Conservation (phyloP, 2,329 filamentous ascomycete genomes). For the Sclerotinia subarctica region DNA sequence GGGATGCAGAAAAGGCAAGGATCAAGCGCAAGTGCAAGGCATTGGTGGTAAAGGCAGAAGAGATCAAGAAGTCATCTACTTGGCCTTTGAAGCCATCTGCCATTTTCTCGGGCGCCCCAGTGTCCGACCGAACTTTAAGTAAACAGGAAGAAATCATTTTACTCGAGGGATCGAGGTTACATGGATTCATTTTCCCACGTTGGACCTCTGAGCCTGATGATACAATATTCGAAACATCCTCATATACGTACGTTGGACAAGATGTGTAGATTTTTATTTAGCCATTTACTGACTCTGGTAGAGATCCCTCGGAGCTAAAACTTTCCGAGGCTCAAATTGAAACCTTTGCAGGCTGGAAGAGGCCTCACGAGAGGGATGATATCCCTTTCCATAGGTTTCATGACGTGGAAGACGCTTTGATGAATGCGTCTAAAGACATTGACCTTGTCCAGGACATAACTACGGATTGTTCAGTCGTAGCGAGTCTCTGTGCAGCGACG, state of each 20-base stretch:
- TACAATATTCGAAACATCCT: slow-evolving; percentile 56
- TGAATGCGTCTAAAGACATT: slow-evolving; percentile 56
- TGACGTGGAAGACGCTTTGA: slow-evolving; percentile 43
- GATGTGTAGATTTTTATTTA: neutral
- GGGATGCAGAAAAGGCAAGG: slow-evolving; percentile 60
- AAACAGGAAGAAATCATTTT: slow-evolving; percentile 74
- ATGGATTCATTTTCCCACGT: slow-evolving; percentile 79
- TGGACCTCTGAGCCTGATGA: slow-evolving; percentile 67
- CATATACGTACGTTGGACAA: slow-evolving; percentile 55
- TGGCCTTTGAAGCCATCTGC: slow-evolving; percentile 30
- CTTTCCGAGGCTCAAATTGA: slow-evolving; percentile 71
- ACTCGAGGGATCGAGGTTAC: slow-evolving; percentile 72
- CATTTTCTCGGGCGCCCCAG: slow-evolving; percentile 38
- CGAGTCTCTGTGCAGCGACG: slow-evolving; percentile 82
- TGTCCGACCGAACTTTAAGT: slow-evolving; percentile 58
- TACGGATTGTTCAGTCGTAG: slow-evolving; percentile 95
- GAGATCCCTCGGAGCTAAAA: slow-evolving; percentile 65
- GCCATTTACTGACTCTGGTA: slow-evolving; percentile 41
- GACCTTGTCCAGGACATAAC: slow-evolving; percentile 95
- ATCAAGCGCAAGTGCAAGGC: slow-evolving; percentile 66
- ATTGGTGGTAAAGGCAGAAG: slow-evolving; percentile 69
- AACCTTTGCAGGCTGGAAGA: slow-evolving; percentile 81
- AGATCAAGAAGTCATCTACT: slow-evolving; percentile 56
- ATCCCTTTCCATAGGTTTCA: neutral
- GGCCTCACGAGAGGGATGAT: slow-evolving; percentile 64